Evolutionary conservation across 148 eudicot genomes (phyloP), one percentile per base, ranked within the genome.

Genomic region (Chenopodium album): DNA sequence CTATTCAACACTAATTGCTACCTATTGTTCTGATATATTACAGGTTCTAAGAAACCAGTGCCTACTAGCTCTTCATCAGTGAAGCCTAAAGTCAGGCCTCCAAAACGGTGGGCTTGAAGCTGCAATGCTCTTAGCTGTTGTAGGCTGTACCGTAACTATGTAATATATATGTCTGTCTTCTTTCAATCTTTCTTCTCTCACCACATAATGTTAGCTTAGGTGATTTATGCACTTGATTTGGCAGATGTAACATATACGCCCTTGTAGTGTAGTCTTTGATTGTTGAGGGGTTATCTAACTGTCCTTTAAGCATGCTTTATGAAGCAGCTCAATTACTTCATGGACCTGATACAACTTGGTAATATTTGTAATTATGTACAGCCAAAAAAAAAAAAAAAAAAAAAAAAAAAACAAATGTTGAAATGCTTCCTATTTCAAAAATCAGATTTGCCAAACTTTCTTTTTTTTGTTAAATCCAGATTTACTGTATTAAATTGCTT

Each of bases 71-170:
- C 88, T 37, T 85, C 85, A 26, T 76, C 86, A 9, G 77, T 71
- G 60, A 88, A 79, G 82, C 86, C 88, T 2, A 88, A 88, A 82
- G 60, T 69, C 81, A 79, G 85, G 83, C 60, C 90, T 78, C 41
- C 77, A 22, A 85, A 84, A 48, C 75, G 88, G 75, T 85, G 88
- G 86, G 79, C 82, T 48, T 82, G 76, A 87, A 74, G 63, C 54
- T 74, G 79, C 79, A 84, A 75, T 32, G 28, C 78, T 76, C 68
- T 14, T 82, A 75, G 66, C 78, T 26, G 11, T 74, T 64, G 41
- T 75, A 47, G 41, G 17, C 48, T 72, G 85, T 44, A 71, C 62
- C 73, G 31, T 66, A 23, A 29, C 71, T 70, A 54, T 50, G 47
- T 54, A 41, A 6, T 41, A 41, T 41, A 41, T 34, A 17, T 60